A percentile compares a stretch with the other conserved stretches of the same genome.
These are phyloP conservation scores for Pseudogymnoascus sp. DNA, from an alignment of 2,329 filamentous ascomycete species.

Conservation along the genomic window DNA sequence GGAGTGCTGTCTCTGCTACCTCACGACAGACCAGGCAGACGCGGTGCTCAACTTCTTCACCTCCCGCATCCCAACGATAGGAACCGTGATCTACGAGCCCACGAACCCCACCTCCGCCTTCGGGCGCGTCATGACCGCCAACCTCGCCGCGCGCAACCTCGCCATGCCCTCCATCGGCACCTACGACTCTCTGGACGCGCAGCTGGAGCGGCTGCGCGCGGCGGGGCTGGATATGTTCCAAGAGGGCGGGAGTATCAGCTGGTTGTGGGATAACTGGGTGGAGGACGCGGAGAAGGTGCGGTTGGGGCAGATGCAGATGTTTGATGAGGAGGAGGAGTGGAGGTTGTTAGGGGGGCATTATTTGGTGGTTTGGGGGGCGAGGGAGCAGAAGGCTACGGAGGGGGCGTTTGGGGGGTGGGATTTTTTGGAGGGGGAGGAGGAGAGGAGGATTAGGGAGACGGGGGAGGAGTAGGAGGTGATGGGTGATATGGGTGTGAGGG, in stretches of 20 bases:
- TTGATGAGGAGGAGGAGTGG: conserved; percentile 97
- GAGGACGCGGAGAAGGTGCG: conserved; percentile 62
- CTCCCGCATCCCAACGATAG: conserved; percentile 38
- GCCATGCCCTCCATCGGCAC: conserved; percentile 71
- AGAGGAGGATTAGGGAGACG: neutral
- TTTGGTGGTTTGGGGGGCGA: conserved; percentile 81
- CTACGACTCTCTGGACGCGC: conserved; percentile 60
- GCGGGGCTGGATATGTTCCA: conserved; percentile 56
- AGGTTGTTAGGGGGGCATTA: conserved; percentile 81
- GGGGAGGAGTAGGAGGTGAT: neutral
- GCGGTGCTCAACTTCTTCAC: conserved; percentile 59
- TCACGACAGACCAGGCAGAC: conserved; percentile 56
- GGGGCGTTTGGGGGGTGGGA: conserved; percentile 4
- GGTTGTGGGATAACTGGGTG: conserved; percentile 75
- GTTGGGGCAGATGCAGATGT: conserved; percentile 69
- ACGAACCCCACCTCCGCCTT: conserved; percentile 78
- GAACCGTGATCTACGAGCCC: conserved; percentile 79
- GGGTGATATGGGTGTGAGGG: neutral
- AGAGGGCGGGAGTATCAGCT: conserved; percentile 50
- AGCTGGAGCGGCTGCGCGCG: conserved; percentile 55
- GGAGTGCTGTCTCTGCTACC: conserved; percentile 92
- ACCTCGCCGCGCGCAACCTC: conserved; percentile 74
- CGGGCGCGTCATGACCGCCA: conserved; percentile 84
- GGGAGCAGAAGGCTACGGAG: conserved; percentile 17
- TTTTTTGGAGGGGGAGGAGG: neutral